Base-by-base conservation (phyloP, 83 land plant genomes). In the Thuja plicata region DNA sequence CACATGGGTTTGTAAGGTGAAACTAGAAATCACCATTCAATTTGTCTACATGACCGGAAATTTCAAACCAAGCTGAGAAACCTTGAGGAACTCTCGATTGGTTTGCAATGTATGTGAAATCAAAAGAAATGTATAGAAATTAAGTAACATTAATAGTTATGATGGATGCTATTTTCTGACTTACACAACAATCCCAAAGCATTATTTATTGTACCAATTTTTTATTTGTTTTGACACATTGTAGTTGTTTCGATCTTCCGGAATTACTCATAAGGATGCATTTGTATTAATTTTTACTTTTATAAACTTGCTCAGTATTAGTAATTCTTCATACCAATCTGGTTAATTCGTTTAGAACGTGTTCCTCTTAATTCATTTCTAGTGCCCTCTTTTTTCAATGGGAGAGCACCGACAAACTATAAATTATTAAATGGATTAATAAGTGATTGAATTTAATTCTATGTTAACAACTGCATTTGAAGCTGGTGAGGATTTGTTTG, bases 121-220 rank as follows among this genome's bases (percentile, higher is more conserved):
- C 41, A 54, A 85, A 32, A 85, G 78, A 54, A 85, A 85, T 86
- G 87, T 57, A 57, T 57, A 86, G 73, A 35, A 52, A n/a, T 8
- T 21, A 52, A 52, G 52, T 85, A 85, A 34, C 70, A 86, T 55
- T 34, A 50, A 86, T 12, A 86, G 34, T 37, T 54, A 6, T 10
- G 21, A 86, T 41, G 38, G 71, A 55, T 86, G 43, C 34, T 37
- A 32, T 86, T 86, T 60, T 86, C 87, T 34, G 40, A 55, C 87
- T 43, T 24, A 0, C 70, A 60, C 27, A 5, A 24, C 70, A 60
- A 24, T 60, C 16, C 27, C 9, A 50, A 57, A 86, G 70, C 70
- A 86, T 37, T 86, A 34, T 34, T 9, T 15, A 35, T 17, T 37
- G 17, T 54, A 11, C 12, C 70, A 9, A 19, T 86, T 55, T 73